Conservation (phyloP, 2,329 filamentous ascomycete genomes). For the Pyrenochaeta sp. region DNA sequence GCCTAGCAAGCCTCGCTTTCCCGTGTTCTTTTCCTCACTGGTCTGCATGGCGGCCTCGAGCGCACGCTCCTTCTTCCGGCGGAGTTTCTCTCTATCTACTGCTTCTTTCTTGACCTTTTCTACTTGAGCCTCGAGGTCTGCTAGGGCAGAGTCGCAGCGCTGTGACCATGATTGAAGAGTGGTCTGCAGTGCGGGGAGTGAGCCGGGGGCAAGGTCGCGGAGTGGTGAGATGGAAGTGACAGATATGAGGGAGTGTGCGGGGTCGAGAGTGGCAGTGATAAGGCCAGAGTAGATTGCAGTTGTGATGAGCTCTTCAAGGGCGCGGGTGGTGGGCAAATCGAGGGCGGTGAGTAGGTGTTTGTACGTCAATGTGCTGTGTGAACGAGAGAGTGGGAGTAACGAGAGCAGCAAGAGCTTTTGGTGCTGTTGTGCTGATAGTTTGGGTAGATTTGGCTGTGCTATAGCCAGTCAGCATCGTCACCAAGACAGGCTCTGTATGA, state of each 20-base stretch:
- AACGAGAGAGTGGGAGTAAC: slow-evolving; percentile 79
- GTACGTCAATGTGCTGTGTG: slow-evolving; percentile 75
- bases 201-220: slow-evolving; percentile 81
- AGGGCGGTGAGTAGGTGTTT: slow-evolving; percentile 71
- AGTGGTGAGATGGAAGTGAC: slow-evolving; percentile 84
- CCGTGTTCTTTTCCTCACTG: slow-evolving; percentile 38
- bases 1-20: slow-evolving; percentile 31
- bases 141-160: slow-evolving; percentile 78
- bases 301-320: slow-evolving; percentile 87
- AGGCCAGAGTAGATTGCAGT: slow-evolving; percentile 87
- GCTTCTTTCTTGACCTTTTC: slow-evolving; percentile 65
- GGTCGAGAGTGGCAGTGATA: slow-evolving; percentile 83
- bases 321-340: slow-evolving; percentile 69
- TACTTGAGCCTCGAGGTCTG: slow-evolving; percentile 79
- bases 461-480: slow-evolving; percentile 9
- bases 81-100: slow-evolving; percentile 51
- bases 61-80: slow-evolving; percentile 53
- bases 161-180: slow-evolving; percentile 77
- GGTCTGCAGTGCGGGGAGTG: slow-evolving; percentile 72
- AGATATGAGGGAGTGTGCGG: slow-evolving; percentile 75
- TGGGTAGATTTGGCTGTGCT: slow-evolving; percentile 67
- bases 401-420: slow-evolving; percentile 92
- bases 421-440: slow-evolving; percentile 75
- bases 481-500: not conserved
- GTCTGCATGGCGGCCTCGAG: slow-evolving; percentile 40